Conservation (phyloP, 2,329 filamentous ascomycete species). For the Diplodia seriata region DNA sequence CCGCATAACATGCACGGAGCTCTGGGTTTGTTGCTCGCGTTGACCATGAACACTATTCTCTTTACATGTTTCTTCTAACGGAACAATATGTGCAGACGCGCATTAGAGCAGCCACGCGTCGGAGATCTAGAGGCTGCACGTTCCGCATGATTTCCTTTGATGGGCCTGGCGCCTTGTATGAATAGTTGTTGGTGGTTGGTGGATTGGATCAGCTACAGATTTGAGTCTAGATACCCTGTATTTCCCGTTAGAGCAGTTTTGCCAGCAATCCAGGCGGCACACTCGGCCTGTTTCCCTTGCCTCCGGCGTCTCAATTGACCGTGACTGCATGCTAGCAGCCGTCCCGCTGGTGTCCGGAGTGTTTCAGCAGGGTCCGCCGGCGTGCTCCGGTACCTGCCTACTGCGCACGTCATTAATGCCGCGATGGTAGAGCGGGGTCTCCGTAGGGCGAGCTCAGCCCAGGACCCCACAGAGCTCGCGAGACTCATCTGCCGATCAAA, state of each 20-base stretch:
- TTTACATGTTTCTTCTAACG: constrained; percentile 27
- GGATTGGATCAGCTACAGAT: constrained; percentile 19
- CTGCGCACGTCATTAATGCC: constrained; percentile 14
- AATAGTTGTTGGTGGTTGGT: constrained; percentile 19
- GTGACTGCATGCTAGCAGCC: neutral
- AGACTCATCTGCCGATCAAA: constrained; percentile 25
- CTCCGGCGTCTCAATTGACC: neutral
- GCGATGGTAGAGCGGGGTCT: neutral
- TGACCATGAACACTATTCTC: constrained; percentile 25
- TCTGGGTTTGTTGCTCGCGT: constrained; percentile 31
- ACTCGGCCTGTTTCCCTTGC: neutral
- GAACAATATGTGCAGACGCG: constrained; percentile 2
- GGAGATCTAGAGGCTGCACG: neutral
- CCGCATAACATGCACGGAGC: constrained; percentile 16
- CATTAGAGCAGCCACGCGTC: neutral
- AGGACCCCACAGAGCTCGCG: neutral
- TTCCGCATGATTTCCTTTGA: constrained; percentile 3
- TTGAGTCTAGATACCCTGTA: constrained; percentile 22
- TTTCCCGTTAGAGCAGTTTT: constrained; percentile 20
- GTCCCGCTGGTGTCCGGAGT: neutral
- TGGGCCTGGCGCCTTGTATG: constrained; percentile 21
- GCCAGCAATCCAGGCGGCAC: neutral
- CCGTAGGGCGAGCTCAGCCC: neutral
- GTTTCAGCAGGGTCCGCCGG: constrained; percentile 1
- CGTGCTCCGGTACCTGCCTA: constrained; percentile 4